Conservation (phyloP, 179 eudicot species). For the Spinacia oleracea region DNA sequence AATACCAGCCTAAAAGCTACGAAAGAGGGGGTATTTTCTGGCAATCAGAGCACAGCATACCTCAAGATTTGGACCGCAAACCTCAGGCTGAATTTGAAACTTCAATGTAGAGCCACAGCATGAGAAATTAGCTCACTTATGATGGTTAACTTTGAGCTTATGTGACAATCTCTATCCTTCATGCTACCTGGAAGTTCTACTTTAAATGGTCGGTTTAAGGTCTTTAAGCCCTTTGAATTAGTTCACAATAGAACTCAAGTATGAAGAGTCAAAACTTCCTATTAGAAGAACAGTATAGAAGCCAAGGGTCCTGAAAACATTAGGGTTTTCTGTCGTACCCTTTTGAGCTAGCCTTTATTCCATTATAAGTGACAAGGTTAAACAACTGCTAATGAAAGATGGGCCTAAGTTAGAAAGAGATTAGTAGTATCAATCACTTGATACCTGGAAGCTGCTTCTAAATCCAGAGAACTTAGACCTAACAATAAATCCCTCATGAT, state of each 20-base stretch:
- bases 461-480: too few species aligned
- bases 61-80: too few species aligned
- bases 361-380: neutral
- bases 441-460: neutral
- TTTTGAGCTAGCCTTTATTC: neutral
- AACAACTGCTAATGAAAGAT: too few species aligned
- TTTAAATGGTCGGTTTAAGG: neutral
- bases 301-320: neutral
- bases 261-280: neutral
- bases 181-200: neutral
- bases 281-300: neutral
- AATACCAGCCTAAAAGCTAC: too few species aligned
- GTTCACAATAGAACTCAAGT: neutral
- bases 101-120: neutral
- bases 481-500: too few species aligned
- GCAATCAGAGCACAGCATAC: too few species aligned
- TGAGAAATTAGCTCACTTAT: too few species aligned
- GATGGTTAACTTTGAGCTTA: neutral
- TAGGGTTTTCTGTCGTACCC: neutral
- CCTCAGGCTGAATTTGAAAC: too few species aligned
- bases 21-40: too few species aligned
- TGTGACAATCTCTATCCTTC: neutral
- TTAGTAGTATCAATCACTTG: neutral
- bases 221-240: neutral
- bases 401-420: too few species aligned